Conservation (phyloP, 768 basidiomycete species). For the Tylopilus rubrobrunneus region DNA sequence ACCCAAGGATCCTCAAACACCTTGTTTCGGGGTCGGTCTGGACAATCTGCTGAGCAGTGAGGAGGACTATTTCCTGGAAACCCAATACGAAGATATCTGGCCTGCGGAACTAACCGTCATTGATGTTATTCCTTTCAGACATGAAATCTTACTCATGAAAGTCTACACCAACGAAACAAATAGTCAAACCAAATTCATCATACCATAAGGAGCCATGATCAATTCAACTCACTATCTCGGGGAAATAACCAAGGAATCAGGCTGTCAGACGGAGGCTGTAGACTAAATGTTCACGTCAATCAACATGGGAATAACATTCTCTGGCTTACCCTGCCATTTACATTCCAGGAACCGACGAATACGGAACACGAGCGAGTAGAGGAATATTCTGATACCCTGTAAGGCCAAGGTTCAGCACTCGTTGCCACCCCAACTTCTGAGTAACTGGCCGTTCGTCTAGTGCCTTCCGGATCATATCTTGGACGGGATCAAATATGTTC, state of each 20-base stretch:
- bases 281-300: slow-evolving; percentile 7
- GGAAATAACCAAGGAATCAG: slow-evolving; percentile 91
- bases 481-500: slow-evolving; percentile 89
- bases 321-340: slow-evolving; percentile 76
- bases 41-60: slow-evolving; percentile 96
- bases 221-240: slow-evolving; percentile 53
- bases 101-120: slow-evolving; percentile 34
- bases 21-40: slow-evolving; percentile 93
- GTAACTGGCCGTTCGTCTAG: slow-evolving; percentile 60
- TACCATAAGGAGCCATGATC: neutral
- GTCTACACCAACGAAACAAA: slow-evolving; percentile 8
- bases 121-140: slow-evolving; percentile 19
- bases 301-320: neutral
- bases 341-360: slow-evolving; percentile 93
- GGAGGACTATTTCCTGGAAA: slow-evolving; percentile 96
- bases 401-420: slow-evolving; percentile 2
- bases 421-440: neutral
- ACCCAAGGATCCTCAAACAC: slow-evolving; percentile 36
- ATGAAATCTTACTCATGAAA: slow-evolving; percentile 15
- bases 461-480: slow-evolving; percentile 75
- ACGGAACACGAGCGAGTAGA: slow-evolving; percentile 65
- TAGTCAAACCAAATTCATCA: neutral
- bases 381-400: slow-evolving; percentile 81
- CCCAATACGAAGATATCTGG: slow-evolving; percentile 90
- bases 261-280: slow-evolving; percentile 73